These are phyloP conservation scores for Phytopythium montanum DNA, from an alignment of 352 stramenopile species.

Conservation along the genomic window DNA sequence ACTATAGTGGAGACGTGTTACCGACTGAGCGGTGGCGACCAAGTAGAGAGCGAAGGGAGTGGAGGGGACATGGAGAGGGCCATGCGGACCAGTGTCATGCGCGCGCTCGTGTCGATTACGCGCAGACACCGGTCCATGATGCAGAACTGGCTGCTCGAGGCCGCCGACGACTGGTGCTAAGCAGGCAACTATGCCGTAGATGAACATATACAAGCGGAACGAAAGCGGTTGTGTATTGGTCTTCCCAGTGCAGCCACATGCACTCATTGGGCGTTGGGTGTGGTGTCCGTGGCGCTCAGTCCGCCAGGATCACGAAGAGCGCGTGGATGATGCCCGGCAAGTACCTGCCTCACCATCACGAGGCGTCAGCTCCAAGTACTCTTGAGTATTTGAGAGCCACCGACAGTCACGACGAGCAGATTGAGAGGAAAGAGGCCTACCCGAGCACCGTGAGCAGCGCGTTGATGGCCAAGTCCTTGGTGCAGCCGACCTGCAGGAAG, in stretches of 20 bases:
- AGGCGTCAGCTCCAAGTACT: too few species aligned
- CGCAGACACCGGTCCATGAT: background rate
- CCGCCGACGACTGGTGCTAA: background rate
- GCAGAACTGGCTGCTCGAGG: constrained; percentile 4
- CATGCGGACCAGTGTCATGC: background rate
- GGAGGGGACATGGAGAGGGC: background rate
- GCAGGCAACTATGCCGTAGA: too few species aligned
- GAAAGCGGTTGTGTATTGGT: background rate
- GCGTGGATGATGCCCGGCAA: constrained; percentile 55
- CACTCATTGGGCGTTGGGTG: too few species aligned
- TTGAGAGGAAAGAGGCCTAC: constrained; percentile 18
- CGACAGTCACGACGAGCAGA: background rate
- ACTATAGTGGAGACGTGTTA: background rate
- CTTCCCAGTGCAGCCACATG: too few species aligned
- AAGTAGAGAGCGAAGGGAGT: background rate
- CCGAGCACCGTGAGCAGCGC: constrained; percentile 55
- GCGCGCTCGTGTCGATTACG: background rate
- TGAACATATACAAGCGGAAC: too few species aligned
- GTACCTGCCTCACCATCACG: constrained; percentile 24
- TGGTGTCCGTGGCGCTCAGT: background rate
- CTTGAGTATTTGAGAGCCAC: too few species aligned
- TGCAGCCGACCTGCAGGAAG: constrained; percentile 50
- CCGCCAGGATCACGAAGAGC: constrained; percentile 42
- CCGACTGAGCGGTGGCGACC: background rate
- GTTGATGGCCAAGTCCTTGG: constrained; percentile 65